Percentiles rank a stretch among this genome's conserved stretches.
Conservation (phyloP, 1,284 basidiomycete species). For the Erythrobasidium hasegawianum region DNA sequence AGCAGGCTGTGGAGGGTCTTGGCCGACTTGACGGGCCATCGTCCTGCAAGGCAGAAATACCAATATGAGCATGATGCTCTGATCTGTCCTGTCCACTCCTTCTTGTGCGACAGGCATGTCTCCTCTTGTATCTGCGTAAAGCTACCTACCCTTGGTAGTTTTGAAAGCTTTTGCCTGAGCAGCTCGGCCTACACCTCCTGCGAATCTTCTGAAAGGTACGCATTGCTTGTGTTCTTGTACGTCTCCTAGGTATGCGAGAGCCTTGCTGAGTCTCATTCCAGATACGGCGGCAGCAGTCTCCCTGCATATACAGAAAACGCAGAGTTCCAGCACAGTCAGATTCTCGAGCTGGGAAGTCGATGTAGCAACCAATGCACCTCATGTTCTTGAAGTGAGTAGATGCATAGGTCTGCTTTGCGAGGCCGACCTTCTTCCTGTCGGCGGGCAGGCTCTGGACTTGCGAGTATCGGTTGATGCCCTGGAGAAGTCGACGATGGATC, state of each 20-base stretch:
- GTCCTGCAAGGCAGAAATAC: conserved; percentile 55
- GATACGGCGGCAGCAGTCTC: conserved; percentile 52
- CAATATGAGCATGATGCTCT: conserved; percentile 3
- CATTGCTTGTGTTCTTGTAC: conserved; percentile 96
- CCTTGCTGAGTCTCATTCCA: conserved; percentile 94
- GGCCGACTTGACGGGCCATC: conserved; percentile 99
- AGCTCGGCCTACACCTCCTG: conserved; percentile 94
- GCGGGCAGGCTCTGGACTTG: conserved; percentile 16
- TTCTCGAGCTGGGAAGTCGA: conserved; percentile 45
- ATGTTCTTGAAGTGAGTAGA: conserved; percentile 99
- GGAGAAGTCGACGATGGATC: background rate
- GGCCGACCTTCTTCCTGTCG: conserved; percentile 44
- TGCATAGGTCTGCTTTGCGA: conserved; percentile 60
- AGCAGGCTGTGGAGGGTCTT: conserved; percentile 90
- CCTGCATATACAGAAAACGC: conserved; percentile 14
- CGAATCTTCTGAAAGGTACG: conserved; percentile 94
- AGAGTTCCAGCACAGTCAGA: conserved; percentile 12
- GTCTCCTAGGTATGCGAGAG: conserved; percentile 88
- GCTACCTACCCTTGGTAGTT: conserved; percentile 78
- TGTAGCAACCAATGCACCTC: conserved; percentile 73
- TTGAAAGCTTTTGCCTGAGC: conserved; percentile 98
- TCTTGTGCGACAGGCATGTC: too few relatives aligned
- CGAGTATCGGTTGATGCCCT: conserved; percentile 9
- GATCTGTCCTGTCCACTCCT: background rate
- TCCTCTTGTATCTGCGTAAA: background rate